Percentiles rank a stretch among this genome's conserved stretches.
These are phyloP conservation scores for Termitomyces sp. DNA, from an alignment of 768 basidiomycete species.

Conservation along the genomic window DNA sequence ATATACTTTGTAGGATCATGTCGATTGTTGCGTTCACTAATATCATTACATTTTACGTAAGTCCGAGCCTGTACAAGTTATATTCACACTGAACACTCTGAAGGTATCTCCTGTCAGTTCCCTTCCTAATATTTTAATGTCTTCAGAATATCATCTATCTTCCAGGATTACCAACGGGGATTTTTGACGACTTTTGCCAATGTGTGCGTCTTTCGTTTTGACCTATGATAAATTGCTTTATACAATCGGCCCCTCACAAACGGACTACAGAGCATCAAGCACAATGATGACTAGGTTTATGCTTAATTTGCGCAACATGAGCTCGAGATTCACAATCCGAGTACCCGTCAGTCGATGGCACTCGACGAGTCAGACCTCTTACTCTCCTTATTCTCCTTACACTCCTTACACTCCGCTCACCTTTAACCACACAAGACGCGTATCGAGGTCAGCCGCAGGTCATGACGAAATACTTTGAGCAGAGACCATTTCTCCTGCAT, in stretches of 20 bases:
- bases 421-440: not conserved
- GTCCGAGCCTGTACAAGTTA: not conserved
- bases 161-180: not conserved
- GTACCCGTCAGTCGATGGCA: not conserved
- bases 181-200: not conserved
- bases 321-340: constrained; percentile 7
- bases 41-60: constrained; percentile 19
- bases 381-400: not conserved
- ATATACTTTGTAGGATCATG: constrained; percentile 15
- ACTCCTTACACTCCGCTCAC: not conserved
- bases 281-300: constrained; percentile 26
- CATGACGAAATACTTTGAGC: not conserved
- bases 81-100: not conserved
- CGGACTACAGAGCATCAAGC: constrained; percentile 20
- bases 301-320: constrained; percentile 25
- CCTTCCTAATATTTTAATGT: not conserved
- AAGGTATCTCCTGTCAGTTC: not conserved
- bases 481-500: not conserved
- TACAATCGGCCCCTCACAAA: not conserved
- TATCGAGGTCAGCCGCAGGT: not conserved
- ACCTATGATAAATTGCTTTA: not conserved
- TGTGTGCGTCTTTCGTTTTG: not conserved
- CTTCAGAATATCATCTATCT: not conserved
- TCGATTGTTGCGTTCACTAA: constrained; percentile 13
- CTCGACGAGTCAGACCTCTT: constrained; percentile 8